Conservation (phyloP, 2,329 filamentous ascomycete species). For the Ambrosiella beaveri region DNA sequence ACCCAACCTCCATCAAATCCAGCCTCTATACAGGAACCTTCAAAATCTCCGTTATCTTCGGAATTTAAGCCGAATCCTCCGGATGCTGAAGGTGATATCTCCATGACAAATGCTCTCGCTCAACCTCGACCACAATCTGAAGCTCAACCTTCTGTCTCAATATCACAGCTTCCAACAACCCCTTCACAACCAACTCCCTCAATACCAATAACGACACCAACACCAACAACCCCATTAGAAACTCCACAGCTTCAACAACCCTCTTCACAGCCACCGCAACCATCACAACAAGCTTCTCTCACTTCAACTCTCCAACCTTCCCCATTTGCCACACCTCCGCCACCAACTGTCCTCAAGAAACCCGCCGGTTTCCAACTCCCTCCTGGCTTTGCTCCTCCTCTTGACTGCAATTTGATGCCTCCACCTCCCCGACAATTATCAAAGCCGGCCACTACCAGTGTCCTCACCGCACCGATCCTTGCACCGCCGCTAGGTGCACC, state of each 20-base stretch:
- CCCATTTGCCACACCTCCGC: not conserved
- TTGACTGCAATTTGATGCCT: conserved; percentile 4
- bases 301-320: not conserved
- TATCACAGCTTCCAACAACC: not conserved
- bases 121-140: not conserved
- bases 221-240: not conserved
- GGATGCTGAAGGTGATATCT: conserved; percentile 6
- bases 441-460: conserved; percentile 13
- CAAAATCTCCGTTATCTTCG: not conserved
- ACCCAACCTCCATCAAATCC: not conserved
- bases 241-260: no score
- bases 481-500: conserved; percentile 19
- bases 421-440: conserved; percentile 1
- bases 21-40: not conserved
- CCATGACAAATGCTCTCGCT: conserved; percentile 1
- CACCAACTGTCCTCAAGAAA: not conserved
- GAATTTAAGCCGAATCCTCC: not conserved
- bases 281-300: not conserved
- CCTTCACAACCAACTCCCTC: not conserved
- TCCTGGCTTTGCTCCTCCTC: conserved; percentile 10
- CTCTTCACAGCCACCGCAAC: not conserved
- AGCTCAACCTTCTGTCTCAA: not conserved
- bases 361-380: conserved; percentile 9
- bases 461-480: conserved; percentile 24
- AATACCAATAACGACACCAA: not conserved